Percentiles rank a stretch among this genome's conserved stretches.
Conservation (phyloP, 768 basidiomycete species). For the Psilocybe subaeruginosa region DNA sequence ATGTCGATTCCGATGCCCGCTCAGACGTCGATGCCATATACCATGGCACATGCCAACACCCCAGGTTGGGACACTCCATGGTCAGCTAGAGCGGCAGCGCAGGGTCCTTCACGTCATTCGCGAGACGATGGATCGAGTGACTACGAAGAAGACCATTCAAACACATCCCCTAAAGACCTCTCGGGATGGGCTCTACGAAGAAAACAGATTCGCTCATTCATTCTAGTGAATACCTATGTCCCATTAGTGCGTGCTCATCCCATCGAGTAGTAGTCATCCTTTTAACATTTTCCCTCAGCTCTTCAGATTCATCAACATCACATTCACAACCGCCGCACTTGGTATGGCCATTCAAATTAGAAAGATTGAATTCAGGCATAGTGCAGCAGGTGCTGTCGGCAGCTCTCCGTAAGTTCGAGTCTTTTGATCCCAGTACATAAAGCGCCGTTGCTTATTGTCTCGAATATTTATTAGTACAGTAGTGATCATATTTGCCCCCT, state of each 20-base stretch:
- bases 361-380: conserved; percentile 48
- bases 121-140: conserved; percentile 27
- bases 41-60: conserved; percentile 56
- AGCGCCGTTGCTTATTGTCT: not conserved
- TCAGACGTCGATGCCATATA: conserved; percentile 46
- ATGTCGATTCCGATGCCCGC: conserved; percentile 38
- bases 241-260: conserved; percentile 60
- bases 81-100: conserved; percentile 49
- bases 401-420: conserved; percentile 69
- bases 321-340: conserved; percentile 79
- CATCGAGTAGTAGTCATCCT: conserved; percentile 2
- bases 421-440: not conserved
- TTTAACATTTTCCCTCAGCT: conserved; percentile 47
- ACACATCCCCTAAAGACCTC: conserved; percentile 25
- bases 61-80: conserved; percentile 75
- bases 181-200: conserved; percentile 35
- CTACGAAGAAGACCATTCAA: conserved; percentile 30
- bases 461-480: conserved; percentile 53
- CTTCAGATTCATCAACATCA: conserved; percentile 83
- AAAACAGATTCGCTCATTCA: conserved; percentile 64
- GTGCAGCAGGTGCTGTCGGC: conserved; percentile 73
- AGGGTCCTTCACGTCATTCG: conserved; percentile 36
- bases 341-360: conserved; percentile 81
- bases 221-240: conserved; percentile 76
- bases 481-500: conserved; percentile 83